phyloP scores from a whole-genome alignment of 164 flowering plant species.

The Tetrastigma voinierianum region DNA sequence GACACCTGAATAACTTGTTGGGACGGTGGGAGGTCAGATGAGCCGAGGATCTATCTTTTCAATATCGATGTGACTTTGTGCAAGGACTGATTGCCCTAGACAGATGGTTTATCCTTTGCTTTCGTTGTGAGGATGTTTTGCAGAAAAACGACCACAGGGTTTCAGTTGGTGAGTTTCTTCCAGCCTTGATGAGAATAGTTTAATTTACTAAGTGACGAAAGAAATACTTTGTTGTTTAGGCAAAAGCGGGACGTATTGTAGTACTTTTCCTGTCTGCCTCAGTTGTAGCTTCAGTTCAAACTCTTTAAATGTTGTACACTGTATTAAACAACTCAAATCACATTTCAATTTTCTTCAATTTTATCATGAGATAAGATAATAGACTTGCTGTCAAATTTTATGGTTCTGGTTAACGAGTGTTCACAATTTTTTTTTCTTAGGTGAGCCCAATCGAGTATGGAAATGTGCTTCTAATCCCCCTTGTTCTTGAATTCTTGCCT shows the following conservation, averaged over 20 bases:
- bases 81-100: too few relatives aligned
- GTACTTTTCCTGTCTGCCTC: slow-evolving; percentile 43
- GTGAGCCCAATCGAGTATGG: slow-evolving; percentile 95
- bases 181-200: too few relatives aligned
- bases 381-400: not conserved
- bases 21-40: too few relatives aligned
- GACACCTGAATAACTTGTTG: too few relatives aligned
- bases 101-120: too few relatives aligned
- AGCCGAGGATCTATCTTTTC: too few relatives aligned
- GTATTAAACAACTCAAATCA: slow-evolving; percentile 39
- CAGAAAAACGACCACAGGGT: too few relatives aligned
- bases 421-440: slow-evolving; percentile 26
- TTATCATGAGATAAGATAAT: not conserved
- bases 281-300: slow-evolving; percentile 19
- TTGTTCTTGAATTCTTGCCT: slow-evolving; percentile 64
- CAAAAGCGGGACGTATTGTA: slow-evolving; percentile 35
- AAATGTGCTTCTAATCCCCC: slow-evolving; percentile 85
- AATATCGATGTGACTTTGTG: too few relatives aligned
- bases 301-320: slow-evolving; percentile 61
- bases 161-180: too few relatives aligned
- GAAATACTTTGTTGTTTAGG: slow-evolving; percentile 79
- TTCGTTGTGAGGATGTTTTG: too few relatives aligned
- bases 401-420: not conserved
- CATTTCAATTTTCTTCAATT: not conserved
- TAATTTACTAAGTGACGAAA: too few relatives aligned